These are phyloP conservation scores for Alternaria ventricosa DNA, from an alignment of 2,329 filamentous ascomycete genomes.

Conservation along the genomic window DNA sequence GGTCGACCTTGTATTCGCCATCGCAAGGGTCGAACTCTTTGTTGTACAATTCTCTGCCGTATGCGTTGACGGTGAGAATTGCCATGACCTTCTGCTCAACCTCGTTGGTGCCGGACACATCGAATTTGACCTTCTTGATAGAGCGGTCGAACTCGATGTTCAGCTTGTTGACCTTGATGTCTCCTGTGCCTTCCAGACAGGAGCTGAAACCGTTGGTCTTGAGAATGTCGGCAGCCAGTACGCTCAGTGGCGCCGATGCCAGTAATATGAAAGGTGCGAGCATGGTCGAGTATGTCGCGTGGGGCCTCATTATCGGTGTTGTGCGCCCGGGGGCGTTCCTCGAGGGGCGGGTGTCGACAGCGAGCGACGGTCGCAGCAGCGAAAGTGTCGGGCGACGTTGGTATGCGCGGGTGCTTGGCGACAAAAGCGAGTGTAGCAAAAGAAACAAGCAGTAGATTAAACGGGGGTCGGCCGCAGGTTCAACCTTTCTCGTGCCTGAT, in stretches of 20 bases:
- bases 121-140: conserved; percentile 76
- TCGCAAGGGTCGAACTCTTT: conserved; percentile 86
- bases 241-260: conserved; percentile 53
- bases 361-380: conserved; percentile 6
- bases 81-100: conserved; percentile 82
- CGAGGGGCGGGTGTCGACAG: conserved; percentile 18
- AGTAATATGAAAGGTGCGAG: conserved; percentile 48
- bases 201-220: conserved; percentile 80
- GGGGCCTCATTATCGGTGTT: conserved; percentile 38
- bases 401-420: background rate
- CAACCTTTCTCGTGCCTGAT: conserved; percentile 44
- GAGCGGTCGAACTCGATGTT: conserved; percentile 80
- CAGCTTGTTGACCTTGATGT: conserved; percentile 74
- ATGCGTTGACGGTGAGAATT: conserved; percentile 77
- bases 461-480: conserved; percentile 40
- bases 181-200: conserved; percentile 64
- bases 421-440: conserved; percentile 13
- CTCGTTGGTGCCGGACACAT: conserved; percentile 78
- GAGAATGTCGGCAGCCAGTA: conserved; percentile 73
- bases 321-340: conserved; percentile 41
- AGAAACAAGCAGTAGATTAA: conserved; percentile 28
- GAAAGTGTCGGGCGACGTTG: background rate
- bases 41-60: conserved; percentile 80
- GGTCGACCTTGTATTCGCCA: conserved; percentile 66
- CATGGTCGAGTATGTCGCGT: conserved; percentile 47